Conservation (phyloP, 2,329 filamentous ascomycete species). For the Fusarium luffae region DNA sequence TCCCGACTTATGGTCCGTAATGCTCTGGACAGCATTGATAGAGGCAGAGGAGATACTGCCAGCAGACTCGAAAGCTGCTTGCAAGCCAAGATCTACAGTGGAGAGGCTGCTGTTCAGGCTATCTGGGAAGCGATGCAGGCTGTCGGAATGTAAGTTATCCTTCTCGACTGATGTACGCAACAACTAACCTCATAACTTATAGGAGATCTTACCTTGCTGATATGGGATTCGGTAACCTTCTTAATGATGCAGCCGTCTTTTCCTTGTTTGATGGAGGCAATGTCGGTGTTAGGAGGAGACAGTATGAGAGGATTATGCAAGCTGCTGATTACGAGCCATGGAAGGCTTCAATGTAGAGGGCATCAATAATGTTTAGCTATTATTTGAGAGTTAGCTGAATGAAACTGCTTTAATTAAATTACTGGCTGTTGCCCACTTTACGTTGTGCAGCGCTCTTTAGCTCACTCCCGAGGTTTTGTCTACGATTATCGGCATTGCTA, state of each 20-base stretch:
- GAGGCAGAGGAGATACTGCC: neutral
- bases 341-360: neutral
- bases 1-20: neutral
- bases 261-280: conserved; percentile 18
- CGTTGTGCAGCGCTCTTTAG: no score
- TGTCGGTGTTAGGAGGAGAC: conserved; percentile 1
- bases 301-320: conserved; percentile 4
- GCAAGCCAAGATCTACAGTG: conserved; percentile 12
- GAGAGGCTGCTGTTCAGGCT: neutral
- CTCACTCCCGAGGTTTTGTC: no score
- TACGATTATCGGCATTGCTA: no score
- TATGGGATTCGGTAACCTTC: neutral
- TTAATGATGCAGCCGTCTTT: conserved; percentile 10
- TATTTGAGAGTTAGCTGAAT: no score
- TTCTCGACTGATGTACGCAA: neutral
- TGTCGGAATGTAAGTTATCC: conserved; percentile 2
- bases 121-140: conserved; percentile 10
- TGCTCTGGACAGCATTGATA: neutral
- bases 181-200: fast-evolving
- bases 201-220: neutral
- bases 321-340: neutral
- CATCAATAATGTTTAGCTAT: neutral
- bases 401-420: no score
- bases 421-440: no score
- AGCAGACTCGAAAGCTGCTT: conserved; percentile 2